Evolutionary conservation across 495 filamentous ascomycete species (phyloP).

Genomic region (Penicillium bovifimosum): DNA sequence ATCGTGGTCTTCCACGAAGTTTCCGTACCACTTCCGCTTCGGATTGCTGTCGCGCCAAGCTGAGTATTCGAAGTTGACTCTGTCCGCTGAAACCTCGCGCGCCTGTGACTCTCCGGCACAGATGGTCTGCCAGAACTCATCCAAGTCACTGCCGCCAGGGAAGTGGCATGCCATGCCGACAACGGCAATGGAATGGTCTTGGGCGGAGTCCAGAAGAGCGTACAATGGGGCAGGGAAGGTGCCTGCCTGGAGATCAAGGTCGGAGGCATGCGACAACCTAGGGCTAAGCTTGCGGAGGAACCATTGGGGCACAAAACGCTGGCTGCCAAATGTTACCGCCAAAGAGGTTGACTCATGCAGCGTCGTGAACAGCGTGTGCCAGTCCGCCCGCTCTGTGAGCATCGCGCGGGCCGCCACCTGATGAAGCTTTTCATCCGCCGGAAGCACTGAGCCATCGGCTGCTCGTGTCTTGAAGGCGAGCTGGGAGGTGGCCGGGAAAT

Average conservation of each 20-base stretch:
- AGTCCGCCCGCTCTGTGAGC: conserved; percentile 29
- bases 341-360: background rate
- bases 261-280: conserved; percentile 16
- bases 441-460: conserved; percentile 5
- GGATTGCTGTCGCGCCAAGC: conserved; percentile 25
- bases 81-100: conserved; percentile 25
- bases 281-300: conserved; percentile 20
- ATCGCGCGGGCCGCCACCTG: conserved; percentile 29
- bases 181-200: conserved; percentile 33
- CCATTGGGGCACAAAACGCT: conserved; percentile 31
- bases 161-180: conserved; percentile 41
- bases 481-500: conserved; percentile 23
- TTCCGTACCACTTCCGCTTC: conserved; percentile 29
- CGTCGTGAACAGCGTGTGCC: conserved; percentile 26
- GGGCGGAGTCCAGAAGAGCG: background rate
- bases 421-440: conserved; percentile 16
- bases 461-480: conserved; percentile 12
- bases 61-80: conserved; percentile 12
- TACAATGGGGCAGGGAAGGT: background rate
- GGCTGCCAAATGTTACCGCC: conserved; percentile 28
- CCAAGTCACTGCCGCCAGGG: conserved; percentile 35
- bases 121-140: conserved; percentile 35
- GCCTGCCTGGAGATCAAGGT: background rate
- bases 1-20: conserved; percentile 25
- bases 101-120: conserved; percentile 31